Evolutionary conservation across 306 rosid genomes (phyloP).

Genomic region (Cicer chorassanicum): DNA sequence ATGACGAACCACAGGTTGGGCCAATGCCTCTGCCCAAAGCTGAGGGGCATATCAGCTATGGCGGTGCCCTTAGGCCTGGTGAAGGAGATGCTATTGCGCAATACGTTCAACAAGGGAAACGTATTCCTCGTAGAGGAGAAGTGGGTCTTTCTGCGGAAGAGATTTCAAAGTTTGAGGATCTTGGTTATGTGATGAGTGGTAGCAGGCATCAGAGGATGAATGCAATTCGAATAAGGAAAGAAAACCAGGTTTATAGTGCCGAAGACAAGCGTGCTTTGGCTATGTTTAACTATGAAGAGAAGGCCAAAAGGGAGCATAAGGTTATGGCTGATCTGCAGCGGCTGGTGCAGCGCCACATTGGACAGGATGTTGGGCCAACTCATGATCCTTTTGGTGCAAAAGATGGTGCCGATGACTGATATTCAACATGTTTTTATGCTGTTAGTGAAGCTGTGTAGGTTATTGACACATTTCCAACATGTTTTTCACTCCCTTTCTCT

Average conservation of each 20-base stretch:
- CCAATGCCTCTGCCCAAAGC: conserved; percentile 94
- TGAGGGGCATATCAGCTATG: conserved; percentile 95
- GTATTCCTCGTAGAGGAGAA: conserved; percentile 96
- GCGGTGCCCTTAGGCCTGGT: conserved; percentile 98
- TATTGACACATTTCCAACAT: too few species aligned
- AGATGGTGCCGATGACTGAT: conserved; percentile 64
- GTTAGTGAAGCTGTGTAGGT: too few species aligned
- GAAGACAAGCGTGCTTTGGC: conserved; percentile 98
- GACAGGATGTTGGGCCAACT: conserved; percentile 96
- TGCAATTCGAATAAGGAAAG: conserved; percentile 96
- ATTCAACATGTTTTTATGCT: not conserved
- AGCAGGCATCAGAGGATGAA: conserved; percentile 99
- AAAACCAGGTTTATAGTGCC: conserved; percentile 97
- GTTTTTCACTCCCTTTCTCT: too few species aligned
- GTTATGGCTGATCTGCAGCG: conserved; percentile 98
- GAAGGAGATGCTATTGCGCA: conserved; percentile 98
- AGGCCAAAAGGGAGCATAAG: conserved; percentile 91
- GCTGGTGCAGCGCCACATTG: conserved; percentile 92
- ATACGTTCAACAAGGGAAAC: conserved; percentile 98
- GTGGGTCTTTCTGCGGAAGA: conserved; percentile 98
- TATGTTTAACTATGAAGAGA: conserved; percentile 94
- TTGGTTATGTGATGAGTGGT: conserved; percentile 98
- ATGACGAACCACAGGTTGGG: conserved; percentile 75
- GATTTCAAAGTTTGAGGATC: conserved; percentile 80
- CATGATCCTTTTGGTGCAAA: conserved; percentile 83